Conservation (phyloP, 805 yeast genomes). For the Sporopachydermia quercuum region DNA sequence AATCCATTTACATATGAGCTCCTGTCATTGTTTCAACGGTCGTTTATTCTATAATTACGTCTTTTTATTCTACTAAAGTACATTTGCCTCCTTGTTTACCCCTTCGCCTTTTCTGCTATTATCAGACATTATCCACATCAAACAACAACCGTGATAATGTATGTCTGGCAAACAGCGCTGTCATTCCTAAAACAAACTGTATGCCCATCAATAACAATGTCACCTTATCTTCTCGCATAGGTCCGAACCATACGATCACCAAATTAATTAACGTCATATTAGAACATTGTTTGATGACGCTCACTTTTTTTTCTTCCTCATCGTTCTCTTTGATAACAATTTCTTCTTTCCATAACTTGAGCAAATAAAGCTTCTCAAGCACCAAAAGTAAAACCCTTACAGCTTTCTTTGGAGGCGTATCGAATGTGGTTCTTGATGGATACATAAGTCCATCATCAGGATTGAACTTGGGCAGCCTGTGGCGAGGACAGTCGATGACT, state of each 20-base stretch:
- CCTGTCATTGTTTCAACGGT: no score
- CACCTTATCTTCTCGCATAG: conserved; percentile 69
- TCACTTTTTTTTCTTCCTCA: conserved; percentile 10
- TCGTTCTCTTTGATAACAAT: conserved; percentile 13
- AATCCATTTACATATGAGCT: no score
- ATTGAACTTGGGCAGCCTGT: conserved; percentile 73
- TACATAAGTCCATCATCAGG: conserved; percentile 54
- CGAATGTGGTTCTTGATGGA: conserved; percentile 37
- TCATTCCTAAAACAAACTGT: conserved; percentile 54
- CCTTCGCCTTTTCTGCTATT: no score
- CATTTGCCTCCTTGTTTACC: no score
- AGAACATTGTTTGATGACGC: conserved; percentile 32
- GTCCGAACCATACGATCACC: conserved; percentile 76
- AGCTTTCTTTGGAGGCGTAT: conserved; percentile 11
- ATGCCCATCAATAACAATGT: conserved; percentile 42
- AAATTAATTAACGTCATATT: conserved; percentile 84
- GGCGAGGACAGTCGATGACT: conserved; percentile 88
- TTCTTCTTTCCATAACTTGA: conserved; percentile 26
- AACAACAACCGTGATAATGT: conserved; percentile 73
- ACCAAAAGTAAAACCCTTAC: conserved; percentile 22
- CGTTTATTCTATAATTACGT: no score
- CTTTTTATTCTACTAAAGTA: no score
- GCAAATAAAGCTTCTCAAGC: conserved; percentile 34
- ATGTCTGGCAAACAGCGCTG: conserved; percentile 62
- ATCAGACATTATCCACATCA: conserved; percentile 84